phyloP scores from a whole-genome alignment of 2,329 filamentous ascomycete species.

The Grosmannia huntii region DNA sequence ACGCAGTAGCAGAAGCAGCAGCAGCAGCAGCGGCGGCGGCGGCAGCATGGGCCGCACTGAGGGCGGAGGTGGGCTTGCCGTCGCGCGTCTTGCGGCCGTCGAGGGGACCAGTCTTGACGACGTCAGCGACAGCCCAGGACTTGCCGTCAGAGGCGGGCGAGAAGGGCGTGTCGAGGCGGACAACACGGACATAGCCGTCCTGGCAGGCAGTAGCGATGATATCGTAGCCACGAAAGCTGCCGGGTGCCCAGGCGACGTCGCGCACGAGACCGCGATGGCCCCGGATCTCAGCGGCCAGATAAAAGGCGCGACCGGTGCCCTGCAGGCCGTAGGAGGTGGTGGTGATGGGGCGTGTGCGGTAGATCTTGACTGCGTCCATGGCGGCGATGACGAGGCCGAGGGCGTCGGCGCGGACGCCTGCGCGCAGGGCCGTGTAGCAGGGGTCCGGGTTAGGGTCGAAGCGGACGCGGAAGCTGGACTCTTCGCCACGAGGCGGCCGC shows the following conservation, averaged over 20 bases:
- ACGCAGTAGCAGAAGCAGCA: background rate
- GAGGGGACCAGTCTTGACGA: conserved; percentile 31
- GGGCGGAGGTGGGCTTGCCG: background rate
- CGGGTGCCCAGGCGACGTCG: conserved; percentile 85
- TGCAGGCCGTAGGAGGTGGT: conserved; percentile 37
- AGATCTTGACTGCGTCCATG: conserved; percentile 73
- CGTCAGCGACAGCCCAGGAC: conserved; percentile 34
- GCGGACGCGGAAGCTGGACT: conserved; percentile 71
- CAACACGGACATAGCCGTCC: conserved; percentile 83
- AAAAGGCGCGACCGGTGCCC: conserved; percentile 62
- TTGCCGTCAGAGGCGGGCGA: conserved; percentile 31
- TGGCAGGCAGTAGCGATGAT: conserved; percentile 85
- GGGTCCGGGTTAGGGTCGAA: conserved; percentile 84
- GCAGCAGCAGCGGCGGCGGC: background rate
- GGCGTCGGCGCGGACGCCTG: conserved; percentile 69
- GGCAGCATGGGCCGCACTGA: background rate
- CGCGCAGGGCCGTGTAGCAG: conserved; percentile 62
- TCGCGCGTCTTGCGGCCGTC: conserved; percentile 11
- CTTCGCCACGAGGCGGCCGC: conserved; percentile 64
- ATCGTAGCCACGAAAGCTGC: conserved; percentile 81
- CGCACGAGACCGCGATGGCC: conserved; percentile 67
- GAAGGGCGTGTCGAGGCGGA: conserved; percentile 56
- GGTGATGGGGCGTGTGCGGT: conserved; percentile 55
- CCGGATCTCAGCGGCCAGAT: conserved; percentile 64
- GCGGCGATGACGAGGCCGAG: conserved; percentile 74